A percentile compares a stretch with the other conserved stretches of the same genome.
Evolutionary conservation across 805 yeast species (phyloP).

Genomic region (Debaryomyces maramus): DNA sequence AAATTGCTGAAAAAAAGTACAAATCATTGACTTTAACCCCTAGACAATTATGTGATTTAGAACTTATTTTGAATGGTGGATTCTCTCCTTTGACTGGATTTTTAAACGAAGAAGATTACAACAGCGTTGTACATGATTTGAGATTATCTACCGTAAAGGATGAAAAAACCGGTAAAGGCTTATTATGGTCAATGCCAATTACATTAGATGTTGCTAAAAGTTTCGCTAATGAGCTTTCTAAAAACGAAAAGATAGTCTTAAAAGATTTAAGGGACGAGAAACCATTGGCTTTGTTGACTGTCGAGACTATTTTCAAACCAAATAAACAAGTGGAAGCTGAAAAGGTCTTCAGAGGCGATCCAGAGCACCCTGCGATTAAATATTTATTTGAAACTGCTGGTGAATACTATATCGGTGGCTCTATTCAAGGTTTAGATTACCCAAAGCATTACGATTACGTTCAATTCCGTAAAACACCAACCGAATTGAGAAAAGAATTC

Average conservation of each 20-base stretch:
- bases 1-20: slow-evolving; percentile 47
- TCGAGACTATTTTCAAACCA: slow-evolving; percentile 78
- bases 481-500: slow-evolving; percentile 86
- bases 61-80: slow-evolving; percentile 89
- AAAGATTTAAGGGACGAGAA: slow-evolving; percentile 80
- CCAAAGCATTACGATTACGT: slow-evolving; percentile 91
- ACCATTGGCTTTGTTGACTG: slow-evolving; percentile 77
- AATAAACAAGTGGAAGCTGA: slow-evolving; percentile 78
- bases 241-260: slow-evolving; percentile 67
- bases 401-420: slow-evolving; percentile 86
- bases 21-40: slow-evolving; percentile 61
- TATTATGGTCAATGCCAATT: slow-evolving; percentile 91
- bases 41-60: slow-evolving; percentile 92
- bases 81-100: slow-evolving; percentile 81
- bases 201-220: slow-evolving; percentile 70
- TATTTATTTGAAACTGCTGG: slow-evolving; percentile 74
- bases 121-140: slow-evolving; percentile 64
- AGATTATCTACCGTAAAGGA: slow-evolving; percentile 56
- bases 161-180: slow-evolving; percentile 48
- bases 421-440: slow-evolving; percentile 75
- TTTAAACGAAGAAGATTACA: slow-evolving; percentile 65
- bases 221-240: slow-evolving; percentile 41
- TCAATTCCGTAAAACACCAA: slow-evolving; percentile 84
- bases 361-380: slow-evolving; percentile 90
- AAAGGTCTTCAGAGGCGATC: slow-evolving; percentile 92